These are phyloP conservation scores for Verticillium zaregamsianum DNA, from an alignment of 2,329 filamentous ascomycete genomes.

Conservation along the genomic window DNA sequence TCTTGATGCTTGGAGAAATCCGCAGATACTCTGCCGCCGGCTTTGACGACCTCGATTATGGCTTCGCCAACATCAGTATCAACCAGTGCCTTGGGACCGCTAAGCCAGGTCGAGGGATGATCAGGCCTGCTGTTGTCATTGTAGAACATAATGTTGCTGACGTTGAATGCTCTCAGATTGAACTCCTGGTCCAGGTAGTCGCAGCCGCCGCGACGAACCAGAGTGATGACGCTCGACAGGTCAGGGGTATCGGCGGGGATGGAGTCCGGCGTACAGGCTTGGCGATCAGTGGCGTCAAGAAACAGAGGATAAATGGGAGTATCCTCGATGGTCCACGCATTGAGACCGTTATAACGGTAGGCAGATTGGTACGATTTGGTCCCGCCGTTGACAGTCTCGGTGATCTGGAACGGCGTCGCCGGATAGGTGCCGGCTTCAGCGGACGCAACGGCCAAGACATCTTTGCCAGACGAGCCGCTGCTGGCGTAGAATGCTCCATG, in stretches of 20 bases:
- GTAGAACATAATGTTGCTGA: constrained; percentile 57
- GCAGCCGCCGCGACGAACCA: constrained; percentile 42
- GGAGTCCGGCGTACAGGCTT: not conserved
- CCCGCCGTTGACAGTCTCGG: not conserved
- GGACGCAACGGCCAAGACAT: constrained; percentile 18
- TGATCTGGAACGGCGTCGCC: not conserved
- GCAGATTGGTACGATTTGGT: not conserved
- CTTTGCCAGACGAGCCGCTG: constrained; percentile 19
- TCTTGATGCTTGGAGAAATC: constrained; percentile 13
- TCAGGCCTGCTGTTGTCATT: constrained; percentile 38
- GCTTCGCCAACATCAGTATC: constrained; percentile 7
- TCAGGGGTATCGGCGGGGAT: constrained; percentile 31
- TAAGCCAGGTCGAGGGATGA: constrained; percentile 19
- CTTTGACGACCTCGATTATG: constrained; percentile 12
- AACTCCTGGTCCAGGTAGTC: constrained; percentile 48
- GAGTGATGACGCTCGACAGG: constrained; percentile 32
- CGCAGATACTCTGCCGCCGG: constrained; percentile 11
- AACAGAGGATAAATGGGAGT: not conserved
- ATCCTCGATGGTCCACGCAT: not conserved
- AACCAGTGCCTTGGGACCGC: not conserved
- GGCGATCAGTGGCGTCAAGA: not conserved
- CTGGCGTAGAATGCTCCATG: constrained; percentile 17
- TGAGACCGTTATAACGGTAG: not conserved
- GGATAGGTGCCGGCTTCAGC: not conserved
- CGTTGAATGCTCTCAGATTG: constrained; percentile 49